Conservation (phyloP, 2,329 filamentous ascomycete species). For the Pleoardoris graminearum region DNA sequence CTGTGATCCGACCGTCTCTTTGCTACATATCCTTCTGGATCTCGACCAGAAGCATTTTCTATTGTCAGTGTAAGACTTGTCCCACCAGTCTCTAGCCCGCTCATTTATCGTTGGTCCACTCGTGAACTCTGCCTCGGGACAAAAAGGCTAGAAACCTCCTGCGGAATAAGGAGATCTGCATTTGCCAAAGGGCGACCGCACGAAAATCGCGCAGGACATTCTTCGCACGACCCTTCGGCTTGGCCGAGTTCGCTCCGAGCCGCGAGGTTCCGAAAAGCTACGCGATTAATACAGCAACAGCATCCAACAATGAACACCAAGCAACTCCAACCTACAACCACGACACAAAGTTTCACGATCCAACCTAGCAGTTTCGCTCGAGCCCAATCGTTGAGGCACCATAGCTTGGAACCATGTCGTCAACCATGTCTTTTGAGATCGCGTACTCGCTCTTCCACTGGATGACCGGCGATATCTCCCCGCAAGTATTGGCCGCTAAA, state of each 20-base stretch:
- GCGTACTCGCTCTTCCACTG: constrained; percentile 4
- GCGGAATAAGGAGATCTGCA: background rate
- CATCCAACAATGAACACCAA: background rate
- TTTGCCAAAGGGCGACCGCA: background rate
- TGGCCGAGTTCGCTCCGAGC: constrained; percentile 3
- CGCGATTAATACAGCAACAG: constrained; percentile 3
- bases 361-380: too few species aligned
- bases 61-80: too few species aligned
- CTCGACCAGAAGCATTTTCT: too few species aligned
- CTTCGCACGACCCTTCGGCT: constrained; percentile 5
- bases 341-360: background rate
- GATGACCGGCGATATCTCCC: constrained; percentile 5
- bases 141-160: too few species aligned
- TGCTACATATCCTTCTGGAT: too few species aligned
- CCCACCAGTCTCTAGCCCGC: too few species aligned
- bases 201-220: constrained; percentile 1
- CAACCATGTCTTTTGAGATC: constrained; percentile 5
- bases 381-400: too few species aligned
- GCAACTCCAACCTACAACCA: background rate
- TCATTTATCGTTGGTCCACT: too few species aligned
- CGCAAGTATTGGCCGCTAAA: background rate
- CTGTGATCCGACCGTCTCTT: too few species aligned
- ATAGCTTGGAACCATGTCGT: background rate
- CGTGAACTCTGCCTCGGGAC: too few species aligned
- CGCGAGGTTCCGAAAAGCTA: constrained; percentile 1